phyloP scores from a whole-genome alignment of 768 basidiomycete genomes.

The Nidularia sp. region DNA sequence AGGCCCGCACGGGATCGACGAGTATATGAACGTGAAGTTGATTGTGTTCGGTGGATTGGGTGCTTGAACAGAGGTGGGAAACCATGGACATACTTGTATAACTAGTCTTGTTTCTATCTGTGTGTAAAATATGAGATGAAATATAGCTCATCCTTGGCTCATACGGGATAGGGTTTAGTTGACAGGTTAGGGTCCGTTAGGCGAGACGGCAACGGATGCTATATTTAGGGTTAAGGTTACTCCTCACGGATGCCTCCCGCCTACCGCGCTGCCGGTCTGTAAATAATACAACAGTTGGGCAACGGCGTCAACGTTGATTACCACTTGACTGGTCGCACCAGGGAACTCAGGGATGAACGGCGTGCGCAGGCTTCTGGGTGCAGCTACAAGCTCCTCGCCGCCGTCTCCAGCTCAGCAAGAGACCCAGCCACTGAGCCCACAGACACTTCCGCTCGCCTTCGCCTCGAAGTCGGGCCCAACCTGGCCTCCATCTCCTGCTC shows the following conservation, averaged over 20 bases:
- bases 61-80: slow-evolving; percentile 11
- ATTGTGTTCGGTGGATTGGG: slow-evolving; percentile 75
- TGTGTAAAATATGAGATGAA: no score
- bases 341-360: slow-evolving; percentile 50
- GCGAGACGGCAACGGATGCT: no score
- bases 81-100: neutral
- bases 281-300: no score
- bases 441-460: slow-evolving; percentile 18
- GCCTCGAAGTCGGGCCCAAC: slow-evolving; percentile 28
- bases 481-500: slow-evolving; percentile 42
- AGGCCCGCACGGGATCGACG: slow-evolving; percentile 76
- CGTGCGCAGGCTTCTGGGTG: slow-evolving; percentile 61
- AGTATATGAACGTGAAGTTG: slow-evolving; percentile 81
- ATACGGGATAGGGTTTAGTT: no score
- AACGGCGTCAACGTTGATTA: no score
- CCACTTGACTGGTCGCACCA: no score
- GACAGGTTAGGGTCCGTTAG: no score
- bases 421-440: slow-evolving; percentile 9
- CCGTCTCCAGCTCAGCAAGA: slow-evolving; percentile 15
- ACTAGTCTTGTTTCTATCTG: no score
- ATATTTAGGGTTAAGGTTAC: no score
- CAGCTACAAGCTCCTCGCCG: slow-evolving; percentile 27
- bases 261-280: no score
- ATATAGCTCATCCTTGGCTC: no score
- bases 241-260: no score